Conservation (phyloP, 2,329 filamentous ascomycete genomes). For the Trichocomaceae sp. region DNA sequence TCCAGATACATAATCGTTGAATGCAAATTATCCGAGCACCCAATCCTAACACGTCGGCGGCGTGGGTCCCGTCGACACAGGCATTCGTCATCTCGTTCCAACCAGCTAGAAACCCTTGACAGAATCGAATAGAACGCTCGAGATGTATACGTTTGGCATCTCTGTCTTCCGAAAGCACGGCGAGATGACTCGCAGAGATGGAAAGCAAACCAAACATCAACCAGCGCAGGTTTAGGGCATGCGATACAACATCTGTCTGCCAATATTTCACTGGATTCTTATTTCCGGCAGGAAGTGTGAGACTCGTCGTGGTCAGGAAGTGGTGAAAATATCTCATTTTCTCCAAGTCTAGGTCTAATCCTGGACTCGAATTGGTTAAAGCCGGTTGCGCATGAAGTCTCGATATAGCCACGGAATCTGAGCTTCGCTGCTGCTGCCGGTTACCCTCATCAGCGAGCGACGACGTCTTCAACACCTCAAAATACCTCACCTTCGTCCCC, state of each 20-base stretch:
- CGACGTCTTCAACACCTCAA: not conserved
- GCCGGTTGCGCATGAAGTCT: no score
- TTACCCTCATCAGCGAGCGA: no score
- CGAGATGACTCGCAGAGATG: slow-evolving; percentile 6
- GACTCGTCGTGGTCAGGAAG: slow-evolving; percentile 2
- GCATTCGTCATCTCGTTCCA: no score
- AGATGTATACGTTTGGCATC: no score
- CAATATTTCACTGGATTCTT: not conserved
- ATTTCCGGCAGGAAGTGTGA: not conserved
- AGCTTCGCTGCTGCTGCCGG: not conserved
- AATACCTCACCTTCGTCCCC: slow-evolving; percentile 10
- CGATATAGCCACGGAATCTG: not conserved
- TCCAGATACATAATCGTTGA: not conserved
- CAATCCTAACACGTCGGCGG: not conserved
- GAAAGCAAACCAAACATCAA: slow-evolving; percentile 4
- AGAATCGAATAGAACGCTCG: no score
- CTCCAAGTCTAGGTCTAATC: not conserved
- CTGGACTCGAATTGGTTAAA: not conserved
- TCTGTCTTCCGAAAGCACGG: not conserved
- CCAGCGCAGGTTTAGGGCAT: slow-evolving; percentile 1
- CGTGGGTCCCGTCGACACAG: no score
- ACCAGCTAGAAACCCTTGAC: no score
- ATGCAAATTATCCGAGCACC: not conserved
- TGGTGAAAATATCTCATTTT: slow-evolving; percentile 6
- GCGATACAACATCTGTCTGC: slow-evolving; percentile 2